phyloP scores from a whole-genome alignment of 495 filamentous ascomycete species.

The Talaromyces nanjingensis region DNA sequence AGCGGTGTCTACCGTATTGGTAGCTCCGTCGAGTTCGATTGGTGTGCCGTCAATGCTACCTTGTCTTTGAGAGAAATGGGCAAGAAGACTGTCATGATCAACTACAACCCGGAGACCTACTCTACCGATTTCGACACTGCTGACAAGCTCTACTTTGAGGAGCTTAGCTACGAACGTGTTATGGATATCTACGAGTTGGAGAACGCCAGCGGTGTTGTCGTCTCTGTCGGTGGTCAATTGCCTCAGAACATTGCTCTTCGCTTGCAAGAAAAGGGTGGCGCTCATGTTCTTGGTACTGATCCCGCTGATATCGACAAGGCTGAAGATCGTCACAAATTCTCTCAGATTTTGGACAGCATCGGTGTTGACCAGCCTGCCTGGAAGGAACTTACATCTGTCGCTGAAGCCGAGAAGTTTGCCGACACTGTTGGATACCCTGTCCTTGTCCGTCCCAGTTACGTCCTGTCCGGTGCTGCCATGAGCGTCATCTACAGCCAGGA shows the following conservation, averaged over 20 bases:
- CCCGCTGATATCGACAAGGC: conserved; percentile 94
- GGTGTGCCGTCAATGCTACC: conserved; percentile 95
- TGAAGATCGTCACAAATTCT: conserved; percentile 97
- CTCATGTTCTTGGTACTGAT: conserved; percentile 85
- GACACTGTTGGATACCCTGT: conserved; percentile 84
- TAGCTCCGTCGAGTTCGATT: conserved; percentile 97
- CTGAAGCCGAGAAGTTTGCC: conserved; percentile 81
- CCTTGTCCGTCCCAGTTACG: conserved; percentile 88
- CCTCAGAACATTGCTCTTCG: conserved; percentile 95
- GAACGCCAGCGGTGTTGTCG: conserved; percentile 78
- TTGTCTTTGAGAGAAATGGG: conserved; percentile 79
- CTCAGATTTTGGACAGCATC: conserved; percentile 91
- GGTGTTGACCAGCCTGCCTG: conserved; percentile 95
- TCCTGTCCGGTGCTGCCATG: conserved; percentile 95
- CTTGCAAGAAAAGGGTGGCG: conserved; percentile 84
- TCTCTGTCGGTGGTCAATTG: conserved; percentile 91
- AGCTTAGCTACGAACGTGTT: conserved; percentile 92
- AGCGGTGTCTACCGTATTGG: conserved; percentile 96
- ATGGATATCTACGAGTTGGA: conserved; percentile 99
- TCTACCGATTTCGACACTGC: conserved; percentile 88
- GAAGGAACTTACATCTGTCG: conserved; percentile 90
- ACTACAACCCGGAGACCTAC: conserved; percentile 88
- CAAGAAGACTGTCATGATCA: conserved; percentile 98
- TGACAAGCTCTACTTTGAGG: conserved; percentile 96
- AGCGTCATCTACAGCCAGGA: conserved; percentile 86